Conservation (phyloP, 495 filamentous ascomycete genomes). For the Baudoinia panamericana region DNA sequence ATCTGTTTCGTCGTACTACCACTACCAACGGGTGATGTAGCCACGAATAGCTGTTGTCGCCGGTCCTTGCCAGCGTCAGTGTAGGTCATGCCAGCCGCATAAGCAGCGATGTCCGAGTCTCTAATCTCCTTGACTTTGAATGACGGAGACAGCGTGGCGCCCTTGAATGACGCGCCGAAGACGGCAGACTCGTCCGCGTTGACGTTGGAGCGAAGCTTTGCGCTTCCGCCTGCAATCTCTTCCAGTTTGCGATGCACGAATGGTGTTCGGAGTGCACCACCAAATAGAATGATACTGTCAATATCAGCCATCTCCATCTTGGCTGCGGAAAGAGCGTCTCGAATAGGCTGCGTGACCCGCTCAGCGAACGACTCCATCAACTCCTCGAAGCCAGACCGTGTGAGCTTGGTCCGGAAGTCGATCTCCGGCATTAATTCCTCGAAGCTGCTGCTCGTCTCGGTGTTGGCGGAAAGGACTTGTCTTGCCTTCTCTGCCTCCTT, state of each 20-base stretch:
- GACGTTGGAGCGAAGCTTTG: conserved; percentile 82
- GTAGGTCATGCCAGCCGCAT: conserved; percentile 61
- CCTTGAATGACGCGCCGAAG: conserved; percentile 92
- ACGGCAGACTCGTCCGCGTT: conserved; percentile 96
- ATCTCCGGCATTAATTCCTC: conserved; percentile 82
- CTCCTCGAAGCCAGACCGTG: conserved; percentile 69
- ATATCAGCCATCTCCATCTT: conserved; percentile 62
- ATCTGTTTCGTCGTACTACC: conserved; percentile 58
- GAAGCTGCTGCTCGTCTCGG: conserved; percentile 63
- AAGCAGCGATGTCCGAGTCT: conserved; percentile 56
- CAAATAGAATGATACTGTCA: conserved; percentile 84
- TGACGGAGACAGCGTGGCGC: conserved; percentile 75
- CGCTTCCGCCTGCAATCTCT: conserved; percentile 50
- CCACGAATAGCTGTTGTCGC: conserved; percentile 64
- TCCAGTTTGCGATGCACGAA: conserved; percentile 89
- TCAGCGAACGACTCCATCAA: conserved; percentile 55
- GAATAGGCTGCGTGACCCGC: conserved; percentile 54
- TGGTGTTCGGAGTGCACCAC: conserved; percentile 79
- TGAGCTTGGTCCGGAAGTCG: conserved; percentile 84
- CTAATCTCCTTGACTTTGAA: conserved; percentile 97
- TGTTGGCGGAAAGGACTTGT: conserved; percentile 88
- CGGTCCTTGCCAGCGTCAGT: conserved; percentile 44
- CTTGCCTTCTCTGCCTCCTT: conserved; percentile 81
- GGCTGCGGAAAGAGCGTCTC: conserved; percentile 60
- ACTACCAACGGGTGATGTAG: conserved; percentile 55